These are phyloP conservation scores for Apiospora arundinis DNA, from an alignment of 2,329 filamentous ascomycete species.

Conservation along the genomic window DNA sequence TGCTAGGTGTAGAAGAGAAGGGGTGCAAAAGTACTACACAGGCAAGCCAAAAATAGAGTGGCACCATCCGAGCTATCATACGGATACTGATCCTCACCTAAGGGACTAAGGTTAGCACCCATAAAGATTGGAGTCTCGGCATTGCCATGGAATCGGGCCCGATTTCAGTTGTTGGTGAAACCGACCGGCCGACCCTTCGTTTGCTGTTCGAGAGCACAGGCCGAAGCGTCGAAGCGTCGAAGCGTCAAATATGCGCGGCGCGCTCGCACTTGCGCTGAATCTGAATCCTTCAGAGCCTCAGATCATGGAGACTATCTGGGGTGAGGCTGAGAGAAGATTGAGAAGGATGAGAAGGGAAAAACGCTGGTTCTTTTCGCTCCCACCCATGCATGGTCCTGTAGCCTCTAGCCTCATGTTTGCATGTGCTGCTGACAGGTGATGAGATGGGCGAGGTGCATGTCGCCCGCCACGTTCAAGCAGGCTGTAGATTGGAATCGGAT, in stretches of 20 bases:
- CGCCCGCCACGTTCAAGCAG: neutral
- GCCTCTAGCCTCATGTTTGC: neutral
- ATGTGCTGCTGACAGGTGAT: neutral
- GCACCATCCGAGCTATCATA: neutral
- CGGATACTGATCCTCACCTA: too few relatives aligned
- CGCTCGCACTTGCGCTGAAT: neutral
- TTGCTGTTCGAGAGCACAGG: neutral
- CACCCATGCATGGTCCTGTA: neutral
- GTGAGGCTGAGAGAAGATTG: neutral
- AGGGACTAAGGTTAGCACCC: neutral
- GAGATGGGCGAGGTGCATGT: neutral
- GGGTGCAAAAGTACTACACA: too few relatives aligned
- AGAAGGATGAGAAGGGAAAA: neutral
- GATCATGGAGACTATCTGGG: neutral
- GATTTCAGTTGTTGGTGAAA: neutral
- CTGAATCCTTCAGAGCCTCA: constrained; percentile 7
- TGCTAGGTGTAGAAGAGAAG: neutral
- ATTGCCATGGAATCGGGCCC: neutral
- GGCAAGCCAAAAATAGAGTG: constrained; percentile 9
- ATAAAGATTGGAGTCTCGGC: neutral
- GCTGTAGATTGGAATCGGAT: neutral
- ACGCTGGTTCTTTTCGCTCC: neutral
- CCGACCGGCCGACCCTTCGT: neutral
- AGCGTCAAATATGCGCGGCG: too few relatives aligned
- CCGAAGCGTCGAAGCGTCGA: too few relatives aligned